Percentiles rank a stretch among this genome's conserved stretches.
These are phyloP conservation scores for Colletotrichum sp. DNA, from an alignment of 2,329 filamentous ascomycete genomes.

Conservation along the genomic window DNA sequence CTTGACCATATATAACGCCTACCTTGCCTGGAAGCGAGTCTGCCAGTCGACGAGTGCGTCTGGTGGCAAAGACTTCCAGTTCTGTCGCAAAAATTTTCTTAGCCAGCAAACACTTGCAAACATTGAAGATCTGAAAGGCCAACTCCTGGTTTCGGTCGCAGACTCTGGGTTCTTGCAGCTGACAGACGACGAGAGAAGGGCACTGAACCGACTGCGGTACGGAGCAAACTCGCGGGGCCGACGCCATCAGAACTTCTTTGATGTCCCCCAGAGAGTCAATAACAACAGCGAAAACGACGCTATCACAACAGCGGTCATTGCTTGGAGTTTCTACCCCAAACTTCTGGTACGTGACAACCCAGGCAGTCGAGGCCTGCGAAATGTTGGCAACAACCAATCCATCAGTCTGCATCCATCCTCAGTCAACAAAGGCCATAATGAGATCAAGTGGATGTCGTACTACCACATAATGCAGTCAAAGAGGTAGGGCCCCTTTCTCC, in stretches of 20 bases:
- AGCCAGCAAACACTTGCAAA: slow-evolving; percentile 87
- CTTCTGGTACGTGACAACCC: slow-evolving; percentile 79
- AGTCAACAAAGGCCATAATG: slow-evolving; percentile 77
- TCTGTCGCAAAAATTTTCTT: slow-evolving; percentile 94
- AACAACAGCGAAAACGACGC: slow-evolving; percentile 80
- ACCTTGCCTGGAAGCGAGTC: slow-evolving; percentile 84
- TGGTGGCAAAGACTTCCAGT: slow-evolving; percentile 79
- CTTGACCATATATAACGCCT: slow-evolving; percentile 92
- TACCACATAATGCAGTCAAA: slow-evolving; percentile 97
- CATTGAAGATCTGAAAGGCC: slow-evolving; percentile 94
- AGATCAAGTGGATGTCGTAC: slow-evolving; percentile 85
- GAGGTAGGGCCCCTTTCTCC: slow-evolving; percentile 55
- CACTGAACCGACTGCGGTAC: slow-evolving; percentile 73
- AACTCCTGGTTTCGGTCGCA: slow-evolving; percentile 82
- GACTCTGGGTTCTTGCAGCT: slow-evolving; percentile 85
- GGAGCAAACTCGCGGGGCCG: slow-evolving; percentile 54
- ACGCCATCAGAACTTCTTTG: slow-evolving; percentile 77
- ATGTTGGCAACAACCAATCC: slow-evolving; percentile 89
- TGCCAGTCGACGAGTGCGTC: slow-evolving; percentile 66
- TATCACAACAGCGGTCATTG: slow-evolving; percentile 81
- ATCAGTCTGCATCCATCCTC: slow-evolving; percentile 88
- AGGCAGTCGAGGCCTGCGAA: slow-evolving; percentile 79
- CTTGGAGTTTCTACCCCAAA: slow-evolving; percentile 96
- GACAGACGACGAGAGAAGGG: slow-evolving; percentile 72
- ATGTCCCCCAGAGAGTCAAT: slow-evolving; percentile 78